Evolutionary conservation across 768 basidiomycete genomes (phyloP), one percentile per base, ranked within the genome.

Genomic region (Suillus spraguei): DNA sequence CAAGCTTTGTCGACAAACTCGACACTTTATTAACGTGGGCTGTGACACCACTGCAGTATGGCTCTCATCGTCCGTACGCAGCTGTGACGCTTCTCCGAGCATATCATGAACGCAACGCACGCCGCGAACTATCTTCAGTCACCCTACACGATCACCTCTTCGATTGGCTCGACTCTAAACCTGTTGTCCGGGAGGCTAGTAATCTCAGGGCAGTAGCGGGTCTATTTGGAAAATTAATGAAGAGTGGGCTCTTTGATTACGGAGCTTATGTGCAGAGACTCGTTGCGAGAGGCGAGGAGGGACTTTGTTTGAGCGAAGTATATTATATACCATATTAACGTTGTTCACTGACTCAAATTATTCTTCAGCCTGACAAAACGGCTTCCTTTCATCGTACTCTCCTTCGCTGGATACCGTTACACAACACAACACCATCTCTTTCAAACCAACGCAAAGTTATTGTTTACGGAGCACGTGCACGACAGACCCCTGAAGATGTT

Each of bases 11-110:
- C n/a, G 83, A 83, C 63, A 92, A 93, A 70, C 82, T 94, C 20
- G 86, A 91, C 66, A 82, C 87, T 60, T 80, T 94, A 3, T 80
- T 94, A 11, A 90, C 90, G 0, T 95, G 93, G 92, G 85, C 86
- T 68, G 86, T 94, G 33, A 91, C 92, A 0, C 85, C 87, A 3
- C 78, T 91, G 20, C 93, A 94, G 74, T 93, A 89, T 64, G 92
- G 93, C 11, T 88, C 92, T 50, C 93, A 94, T 67, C 81, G 92
- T 39, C 86, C 90, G 1, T 90, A 88, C 69, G 91, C 87, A 35
- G 90, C 88, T 2, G 87, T 85, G 9, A 88, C 88, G 22, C 80
- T 94, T 46, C 84, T 94, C 59, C 80, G 78, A 3, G 79, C 81
- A 38, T 91, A 90, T 83, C 80, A 86, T 41, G 83, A 85, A 60